Base-by-base conservation (phyloP, 2,329 filamentous ascomycete species). In the Phoma sp. region DNA sequence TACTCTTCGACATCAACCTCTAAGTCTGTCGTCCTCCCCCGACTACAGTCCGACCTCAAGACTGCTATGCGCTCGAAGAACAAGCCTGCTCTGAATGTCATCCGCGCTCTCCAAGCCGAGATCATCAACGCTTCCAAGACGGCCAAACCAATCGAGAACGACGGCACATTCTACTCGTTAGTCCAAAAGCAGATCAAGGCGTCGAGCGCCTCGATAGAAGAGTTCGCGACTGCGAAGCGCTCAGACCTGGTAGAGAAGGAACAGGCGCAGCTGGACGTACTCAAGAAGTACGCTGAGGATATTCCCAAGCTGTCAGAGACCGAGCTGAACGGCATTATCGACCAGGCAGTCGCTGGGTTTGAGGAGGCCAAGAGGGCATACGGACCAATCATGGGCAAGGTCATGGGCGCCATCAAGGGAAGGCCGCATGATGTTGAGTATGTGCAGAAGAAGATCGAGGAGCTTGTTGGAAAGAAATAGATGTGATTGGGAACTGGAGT, bases 111-210 rank as follows among this genome's bases (percentile, higher is more conserved):
- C 57, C 82, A 93, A 60, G 81, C 88, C 26, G 84, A 88, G 58
- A 86, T 89, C 57, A 86, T 87, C 64, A 93, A 92, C 74, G 87
- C 88, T 28, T 88, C 86, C 71, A 93, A 93, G 76, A 91, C 89
- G 12, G 69, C 81, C 32, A 80, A 78, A 32, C 90, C 90, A n/a
- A 84, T 93, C 67, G 80, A 78, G 48, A 90, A 85, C 18, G 89
- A 93, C 73, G 81, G 83, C 59, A 84, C 89, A 67, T 80, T 93
- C 49, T 83, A 92, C 23, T 77, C 81, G 7, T 78, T 93, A 42
- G 81, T 95, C 50, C 83, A 84, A 59, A 88, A 87, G 75, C 83
- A 86, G 45, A 82, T 84, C 18, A 81, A 83, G 36, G 78, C 82
- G 2, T 80, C 82, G 4, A 77, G 82, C 42, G 83, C 87, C 15